Conservation (phyloP, 2,329 filamentous ascomycete species). For the Epichloe brachyelytri region DNA sequence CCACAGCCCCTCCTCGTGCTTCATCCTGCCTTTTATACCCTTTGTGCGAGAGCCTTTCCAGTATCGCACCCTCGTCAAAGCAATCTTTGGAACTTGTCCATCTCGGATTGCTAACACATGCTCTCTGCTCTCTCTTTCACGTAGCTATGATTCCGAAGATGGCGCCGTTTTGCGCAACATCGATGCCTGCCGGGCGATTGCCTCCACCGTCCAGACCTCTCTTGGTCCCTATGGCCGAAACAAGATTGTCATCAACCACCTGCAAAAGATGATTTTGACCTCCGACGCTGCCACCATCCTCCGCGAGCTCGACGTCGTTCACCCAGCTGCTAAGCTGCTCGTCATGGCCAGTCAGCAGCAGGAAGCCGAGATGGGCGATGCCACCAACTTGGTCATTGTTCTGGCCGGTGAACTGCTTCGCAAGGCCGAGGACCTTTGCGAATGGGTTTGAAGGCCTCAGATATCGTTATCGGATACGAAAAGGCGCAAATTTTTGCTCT, state of each 20-base stretch:
- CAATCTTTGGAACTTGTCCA: background rate
- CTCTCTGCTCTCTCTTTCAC: slow-evolving; percentile 8
- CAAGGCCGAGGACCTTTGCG: slow-evolving; percentile 95
- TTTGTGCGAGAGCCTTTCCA: background rate
- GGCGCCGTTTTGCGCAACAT: slow-evolving; percentile 97
- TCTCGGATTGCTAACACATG: slow-evolving; percentile 1
- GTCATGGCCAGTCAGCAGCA: slow-evolving; percentile 99
- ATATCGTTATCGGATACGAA: slow-evolving; percentile 93
- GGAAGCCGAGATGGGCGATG: slow-evolving; percentile 97
- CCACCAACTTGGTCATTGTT: slow-evolving; percentile 93
- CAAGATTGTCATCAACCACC: slow-evolving; percentile 99
- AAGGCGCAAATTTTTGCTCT: slow-evolving; percentile 83
- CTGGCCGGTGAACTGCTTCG: slow-evolving; percentile 88
- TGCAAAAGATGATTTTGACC: slow-evolving; percentile 98
- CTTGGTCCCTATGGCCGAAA: slow-evolving; percentile 95
- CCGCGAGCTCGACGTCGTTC: slow-evolving; percentile 92
- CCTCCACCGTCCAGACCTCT: slow-evolving; percentile 91
- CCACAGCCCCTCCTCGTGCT: slow-evolving; percentile 6
- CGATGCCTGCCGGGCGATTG: slow-evolving; percentile 92
- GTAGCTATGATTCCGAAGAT: slow-evolving; percentile 98
- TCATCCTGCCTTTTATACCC: background rate
- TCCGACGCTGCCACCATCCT: slow-evolving; percentile 96
- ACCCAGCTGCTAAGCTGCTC: slow-evolving; percentile 91
- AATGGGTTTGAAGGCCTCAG: slow-evolving; percentile 96
- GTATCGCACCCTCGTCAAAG: too few species aligned